Evolutionary conservation across 352 stramenopile genomes (phyloP), one percentile per base, ranked within the genome.

Genomic region (Pythium plurisporium): DNA sequence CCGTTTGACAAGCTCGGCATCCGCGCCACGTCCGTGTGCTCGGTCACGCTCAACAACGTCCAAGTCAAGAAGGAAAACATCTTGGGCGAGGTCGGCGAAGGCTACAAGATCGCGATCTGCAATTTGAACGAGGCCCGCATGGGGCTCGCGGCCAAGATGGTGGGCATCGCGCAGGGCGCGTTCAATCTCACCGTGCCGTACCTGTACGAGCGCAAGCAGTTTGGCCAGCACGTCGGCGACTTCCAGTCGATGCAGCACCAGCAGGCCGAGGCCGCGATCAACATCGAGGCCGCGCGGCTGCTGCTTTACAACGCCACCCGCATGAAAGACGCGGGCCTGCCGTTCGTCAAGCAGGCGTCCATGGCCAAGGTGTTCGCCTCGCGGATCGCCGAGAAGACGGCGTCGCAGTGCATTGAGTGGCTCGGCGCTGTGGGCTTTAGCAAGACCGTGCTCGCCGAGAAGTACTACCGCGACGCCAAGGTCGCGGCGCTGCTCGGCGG

Each of bases 31-130:
- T 98, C 90, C 15, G 99, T 96, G 0, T 98, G 95, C 69, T 73
- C 95, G 2, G 79, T 99, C n/a, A 88, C 77, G 22, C 83, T 99
- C 44, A 95, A 95, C 20, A 79, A 98, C 70, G 95, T 98, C 17
- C 89, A 96, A 64, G 94, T 99, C n/a, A 82, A 90, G 34, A 80
- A 85, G 47, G 74, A 87, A 44, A 91, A 98, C 70, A 81, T 99
- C n/a, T 67, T 99, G 29, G 96, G 96, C 25, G 87, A 98, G 52
- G 72, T 94, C 20, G 90, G 91, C 49, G 93, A 96, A 56, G 90
- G 90, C n/a, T 98, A 99, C 79, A 98, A 98, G 70, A 98, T 98
- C 65, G 97, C 95, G 11, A 99, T 99, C 49, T 91, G 95, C 50
- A 99, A 97, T 57, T 65, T 99, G 49, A 99, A 99, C 62, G 80